Percentiles rank a stretch among this genome's conserved stretches.
phyloP scores from a whole-genome alignment of 2,329 filamentous ascomycete species.

The Helotiales sp. region DNA sequence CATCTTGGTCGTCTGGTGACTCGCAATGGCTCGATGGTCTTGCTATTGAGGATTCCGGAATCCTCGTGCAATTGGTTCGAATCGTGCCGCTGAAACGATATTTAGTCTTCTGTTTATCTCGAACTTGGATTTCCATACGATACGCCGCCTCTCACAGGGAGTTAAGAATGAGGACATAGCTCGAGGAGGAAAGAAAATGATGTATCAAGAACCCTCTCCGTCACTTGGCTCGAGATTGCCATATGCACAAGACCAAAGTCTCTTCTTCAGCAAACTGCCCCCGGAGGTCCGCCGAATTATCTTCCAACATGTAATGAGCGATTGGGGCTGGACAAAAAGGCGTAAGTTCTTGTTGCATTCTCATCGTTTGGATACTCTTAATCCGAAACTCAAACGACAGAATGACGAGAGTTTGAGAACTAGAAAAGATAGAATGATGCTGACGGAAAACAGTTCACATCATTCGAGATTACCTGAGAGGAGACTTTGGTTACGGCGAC shows the following conservation, averaged over 20 bases:
- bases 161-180: background rate
- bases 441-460: conserved; percentile 1
- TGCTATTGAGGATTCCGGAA: conserved; percentile 4
- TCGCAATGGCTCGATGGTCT: conserved; percentile 6
- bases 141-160: no score
- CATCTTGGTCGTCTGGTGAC: background rate
- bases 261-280: background rate
- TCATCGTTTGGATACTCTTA: no score
- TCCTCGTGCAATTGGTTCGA: background rate
- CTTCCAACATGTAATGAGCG: conserved; percentile 1
- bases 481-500: background rate
- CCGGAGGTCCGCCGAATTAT: background rate
- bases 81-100: background rate
- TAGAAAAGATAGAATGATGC: background rate
- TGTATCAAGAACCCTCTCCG: background rate
- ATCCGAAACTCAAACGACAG: no score
- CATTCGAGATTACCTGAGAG: conserved; percentile 2
- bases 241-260: background rate
- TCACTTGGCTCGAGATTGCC: background rate
- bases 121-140: background rate
- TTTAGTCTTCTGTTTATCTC: no score
- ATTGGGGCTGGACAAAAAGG: conserved; percentile 6
- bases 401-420: background rate
- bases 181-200: background rate
- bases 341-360: background rate